Evolutionary conservation across 345 rosid genomes (phyloP), one percentile per base, ranked within the genome.

Genomic region (Rhodamnia argentea): DNA sequence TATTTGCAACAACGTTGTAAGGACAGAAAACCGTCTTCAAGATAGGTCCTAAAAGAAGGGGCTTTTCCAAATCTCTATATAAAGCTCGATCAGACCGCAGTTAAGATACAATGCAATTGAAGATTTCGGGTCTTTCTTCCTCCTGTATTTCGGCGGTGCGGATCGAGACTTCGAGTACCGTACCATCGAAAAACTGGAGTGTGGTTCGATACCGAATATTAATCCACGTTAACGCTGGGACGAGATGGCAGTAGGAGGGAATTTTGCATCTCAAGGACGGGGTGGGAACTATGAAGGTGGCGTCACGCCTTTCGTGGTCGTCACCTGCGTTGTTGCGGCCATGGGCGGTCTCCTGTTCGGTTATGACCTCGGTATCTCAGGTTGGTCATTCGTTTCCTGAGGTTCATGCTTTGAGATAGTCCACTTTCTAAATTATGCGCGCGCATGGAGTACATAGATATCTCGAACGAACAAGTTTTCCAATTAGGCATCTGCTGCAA

Each of bases 331-430:
- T 86, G 94, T 95, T 42, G 97, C 98, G 5, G 97, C 98, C 82
- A 90, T 91, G 87, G 99, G 99, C 13, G 98, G 99, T 88, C 96
- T 95, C 87, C 90, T 96, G 84, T 95, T 96, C 55, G 97, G 98
- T 44, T 96, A 96, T 83, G 98, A 96, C 87, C 87, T 95, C 7
- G 98, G 98, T 14, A 95, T 96, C 88, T 96, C 96, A 88, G 96
- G 98, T 93, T 20, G 83, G 78, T 29, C 23, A 7, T 10, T 24
- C 7, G 44, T 37, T 14, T 37, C 24, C 62, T 37, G 26, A 32
- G 4, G 51, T 50, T 50, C 51, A 50, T 10, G 51, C 12, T 50
- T 50, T 50, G 51, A 50, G 51, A 50, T 10, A 10, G 51, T 50
- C 51, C 51, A 50, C 51, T 50, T 50, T 50, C 3, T 10, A 50